Base-by-base conservation (phyloP, 129 eudicot genomes). In the Silybum marianum region DNA sequence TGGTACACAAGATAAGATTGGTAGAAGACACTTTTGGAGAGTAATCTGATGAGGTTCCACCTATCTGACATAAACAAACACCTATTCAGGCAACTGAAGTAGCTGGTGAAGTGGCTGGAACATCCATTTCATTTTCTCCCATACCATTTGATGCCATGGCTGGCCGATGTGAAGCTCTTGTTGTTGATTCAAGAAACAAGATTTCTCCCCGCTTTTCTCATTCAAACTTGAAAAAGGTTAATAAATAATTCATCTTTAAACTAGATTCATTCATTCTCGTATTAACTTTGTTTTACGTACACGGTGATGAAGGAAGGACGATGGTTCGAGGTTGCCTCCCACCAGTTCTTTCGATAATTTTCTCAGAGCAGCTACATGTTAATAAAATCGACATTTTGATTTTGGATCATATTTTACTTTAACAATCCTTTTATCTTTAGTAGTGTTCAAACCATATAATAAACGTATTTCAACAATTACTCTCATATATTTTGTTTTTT, bases 61-160 rank as follows among this genome's bases (percentile, higher is more conserved):
- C 18, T 46, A 13, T 46, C 5, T 46, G 18, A 46, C 58, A 46
- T 10, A 46, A 46, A 14, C 36, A 32, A 13, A 14, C 62, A 48
- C 6, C 6, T 48, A 14, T 48, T 14, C 63, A 95, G 99, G 99
- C 99, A 60, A 89, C 93, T 46, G 98, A 95, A 85, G 99, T 91
- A 10, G 99, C 99, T 80, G 98, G 99, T 66, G 97, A 93, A 85
- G 98, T 95, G 69, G 99, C 97, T 74, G 99, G 99, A 78, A 75
- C 98, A 83, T 87, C 98, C 0, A 88, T 92, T 77, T 95, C 99
- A n/a, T 87, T 91, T 34, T 95, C 99, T 63, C 99, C 99, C 7
- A 90, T 95, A 54, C 94, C 98, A 10, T 95, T 93, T 89, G 88
- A 94, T 69, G 84, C 94, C 78, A 95, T 95, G 91, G 90, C 99